A percentile compares a stretch with the other conserved stretches of the same genome.
These are phyloP conservation scores for Pholiota molesta DNA, from an alignment of 768 basidiomycete species.

Conservation along the genomic window DNA sequence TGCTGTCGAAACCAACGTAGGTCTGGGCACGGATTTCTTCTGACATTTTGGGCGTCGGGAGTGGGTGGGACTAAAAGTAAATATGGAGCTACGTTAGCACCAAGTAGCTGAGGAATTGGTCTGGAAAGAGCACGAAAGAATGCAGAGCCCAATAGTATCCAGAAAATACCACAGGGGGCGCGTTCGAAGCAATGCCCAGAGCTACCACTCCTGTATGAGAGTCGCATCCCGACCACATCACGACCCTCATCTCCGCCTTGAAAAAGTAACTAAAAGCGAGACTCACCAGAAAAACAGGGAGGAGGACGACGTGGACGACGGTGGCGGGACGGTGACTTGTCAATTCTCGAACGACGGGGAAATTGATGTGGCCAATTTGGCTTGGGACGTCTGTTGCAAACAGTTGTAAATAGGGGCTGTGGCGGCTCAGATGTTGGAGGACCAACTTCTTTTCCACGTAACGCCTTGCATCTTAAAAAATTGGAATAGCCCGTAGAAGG, in stretches of 20 bases:
- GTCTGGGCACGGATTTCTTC: slow-evolving; percentile 88
- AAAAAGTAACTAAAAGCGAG: background rate
- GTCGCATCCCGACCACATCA: too few relatives aligned
- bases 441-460: too few relatives aligned
- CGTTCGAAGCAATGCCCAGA: slow-evolving; percentile 1
- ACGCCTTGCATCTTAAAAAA: background rate
- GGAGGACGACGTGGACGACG: slow-evolving; percentile 1
- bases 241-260: background rate
- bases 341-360: slow-evolving; percentile 17
- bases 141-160: background rate
- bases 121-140: background rate
- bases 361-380: slow-evolving; percentile 12
- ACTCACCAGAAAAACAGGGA: slow-evolving; percentile 10
- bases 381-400: slow-evolving; percentile 7
- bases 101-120: background rate
- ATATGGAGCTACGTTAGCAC: background rate
- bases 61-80: background rate
- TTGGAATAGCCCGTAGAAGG: background rate
- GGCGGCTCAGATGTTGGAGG: slow-evolving; percentile 1
- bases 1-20: slow-evolving; percentile 98
- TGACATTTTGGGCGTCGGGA: slow-evolving; percentile 17
- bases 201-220: background rate
- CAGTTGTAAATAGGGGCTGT: slow-evolving; percentile 10
- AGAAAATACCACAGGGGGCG: slow-evolving; percentile 3
- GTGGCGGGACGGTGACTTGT: slow-evolving; percentile 9